phyloP scores from a whole-genome alignment of 371 early-diverging fungal genomes.

The Choanephora cucurbitarum region DNA sequence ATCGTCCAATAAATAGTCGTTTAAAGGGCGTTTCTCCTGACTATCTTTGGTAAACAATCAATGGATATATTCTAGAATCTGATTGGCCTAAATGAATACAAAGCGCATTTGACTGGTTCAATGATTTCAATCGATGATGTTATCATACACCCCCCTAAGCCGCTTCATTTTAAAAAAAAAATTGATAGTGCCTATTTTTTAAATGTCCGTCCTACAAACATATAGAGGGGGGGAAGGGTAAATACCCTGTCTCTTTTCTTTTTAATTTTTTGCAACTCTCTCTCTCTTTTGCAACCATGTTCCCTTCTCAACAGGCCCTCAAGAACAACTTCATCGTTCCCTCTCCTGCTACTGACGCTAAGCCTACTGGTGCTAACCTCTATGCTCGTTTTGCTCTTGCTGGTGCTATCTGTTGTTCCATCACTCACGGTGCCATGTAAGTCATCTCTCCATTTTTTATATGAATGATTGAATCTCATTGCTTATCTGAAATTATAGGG shows the following conservation, averaged over 20 bases:
- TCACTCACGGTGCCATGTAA: slow-evolving; percentile 76
- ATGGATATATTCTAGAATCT: no score
- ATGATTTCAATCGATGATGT: no score
- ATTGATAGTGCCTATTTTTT: neutral
- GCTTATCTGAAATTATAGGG: slow-evolving; percentile 14
- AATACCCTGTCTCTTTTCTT: slow-evolving; percentile 3
- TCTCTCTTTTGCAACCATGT: slow-evolving; percentile 22
- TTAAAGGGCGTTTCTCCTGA: no score
- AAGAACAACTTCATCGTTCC: slow-evolving; percentile 52
- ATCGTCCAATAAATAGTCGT: no score
- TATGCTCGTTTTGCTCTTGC: slow-evolving; percentile 78
- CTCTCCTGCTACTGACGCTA: slow-evolving; percentile 48
- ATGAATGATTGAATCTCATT: neutral
- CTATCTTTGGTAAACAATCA: no score
- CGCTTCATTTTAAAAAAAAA: neutral
- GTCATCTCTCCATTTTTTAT: slow-evolving; percentile 6
- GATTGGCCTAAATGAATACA: no score
- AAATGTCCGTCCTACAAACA: neutral
- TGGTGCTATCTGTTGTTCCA: slow-evolving; percentile 72
- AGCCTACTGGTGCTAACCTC: slow-evolving; percentile 62
- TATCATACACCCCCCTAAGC: no score
- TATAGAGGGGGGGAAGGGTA: neutral
- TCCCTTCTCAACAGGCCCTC: slow-evolving; percentile 45
- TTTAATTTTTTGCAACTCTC: neutral
- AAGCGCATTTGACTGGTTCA: no score